Conservation (phyloP, 2,329 filamentous ascomycete species). For the Monilinia laxa region DNA sequence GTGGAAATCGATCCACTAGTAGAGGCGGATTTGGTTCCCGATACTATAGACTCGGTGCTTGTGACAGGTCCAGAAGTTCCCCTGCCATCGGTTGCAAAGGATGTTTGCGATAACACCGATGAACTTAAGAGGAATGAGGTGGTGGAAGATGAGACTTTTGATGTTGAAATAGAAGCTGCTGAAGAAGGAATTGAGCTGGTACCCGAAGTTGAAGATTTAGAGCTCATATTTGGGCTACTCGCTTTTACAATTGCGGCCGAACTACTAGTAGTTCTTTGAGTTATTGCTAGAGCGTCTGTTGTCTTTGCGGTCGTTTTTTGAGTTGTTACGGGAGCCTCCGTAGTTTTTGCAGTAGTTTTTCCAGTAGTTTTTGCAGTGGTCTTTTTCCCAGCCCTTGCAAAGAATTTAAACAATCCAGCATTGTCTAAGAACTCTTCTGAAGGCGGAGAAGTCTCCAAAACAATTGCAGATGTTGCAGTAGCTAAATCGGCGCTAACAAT, state of each 20-base stretch:
- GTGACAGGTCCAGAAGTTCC: background rate
- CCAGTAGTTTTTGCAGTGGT: background rate
- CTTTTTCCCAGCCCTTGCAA: slow-evolving; percentile 15
- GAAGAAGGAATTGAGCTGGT: too few relatives aligned
- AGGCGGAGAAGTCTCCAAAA: background rate
- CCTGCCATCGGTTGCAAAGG: background rate
- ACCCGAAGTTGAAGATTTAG: too few relatives aligned
- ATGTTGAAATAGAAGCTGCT: too few relatives aligned
- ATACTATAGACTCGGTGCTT: background rate
- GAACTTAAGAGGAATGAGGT: too few relatives aligned
- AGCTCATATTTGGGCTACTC: too few relatives aligned
- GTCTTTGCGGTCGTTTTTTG: background rate
- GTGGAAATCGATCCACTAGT: background rate
- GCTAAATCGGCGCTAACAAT: background rate
- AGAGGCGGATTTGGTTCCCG: background rate
- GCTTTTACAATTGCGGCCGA: background rate
- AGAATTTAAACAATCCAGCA: slow-evolving; percentile 10
- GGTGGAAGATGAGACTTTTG: too few relatives aligned
- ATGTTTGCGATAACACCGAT: too few relatives aligned
- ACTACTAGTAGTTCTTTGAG: background rate
- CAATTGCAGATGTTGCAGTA: background rate
- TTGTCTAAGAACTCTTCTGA: background rate
- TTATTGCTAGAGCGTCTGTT: background rate
- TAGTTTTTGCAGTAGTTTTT: too few relatives aligned
- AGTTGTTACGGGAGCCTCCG: too few relatives aligned